These are phyloP conservation scores for Huntiella savannae DNA, from an alignment of 2,329 filamentous ascomycete species.

Conservation along the genomic window DNA sequence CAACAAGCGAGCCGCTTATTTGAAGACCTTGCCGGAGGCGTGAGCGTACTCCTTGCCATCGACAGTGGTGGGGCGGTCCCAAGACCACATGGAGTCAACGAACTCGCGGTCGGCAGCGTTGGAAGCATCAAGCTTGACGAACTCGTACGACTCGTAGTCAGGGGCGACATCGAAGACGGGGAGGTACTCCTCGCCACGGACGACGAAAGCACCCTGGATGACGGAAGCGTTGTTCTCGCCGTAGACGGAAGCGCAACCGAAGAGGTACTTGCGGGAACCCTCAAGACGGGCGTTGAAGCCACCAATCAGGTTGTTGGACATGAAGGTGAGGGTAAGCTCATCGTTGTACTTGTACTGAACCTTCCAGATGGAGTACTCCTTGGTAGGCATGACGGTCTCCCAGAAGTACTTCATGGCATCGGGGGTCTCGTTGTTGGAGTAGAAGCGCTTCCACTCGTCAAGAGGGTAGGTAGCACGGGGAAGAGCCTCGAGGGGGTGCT, in stretches of 20 bases:
- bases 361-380: slow-evolving; percentile 91
- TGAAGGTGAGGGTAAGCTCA: slow-evolving; percentile 93
- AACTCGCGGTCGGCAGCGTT: slow-evolving; percentile 72
- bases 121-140: slow-evolving; percentile 85
- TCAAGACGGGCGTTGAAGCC: slow-evolving; percentile 97
- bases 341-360: slow-evolving; percentile 98
- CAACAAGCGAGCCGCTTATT: slow-evolving; percentile 39
- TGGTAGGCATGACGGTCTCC: slow-evolving; percentile 69
- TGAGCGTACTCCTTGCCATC: slow-evolving; percentile 77
- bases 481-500: slow-evolving; percentile 85
- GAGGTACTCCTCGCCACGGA: slow-evolving; percentile 72
- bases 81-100: slow-evolving; percentile 74
- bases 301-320: slow-evolving; percentile 96
- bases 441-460: slow-evolving; percentile 97
- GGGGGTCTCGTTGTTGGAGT: slow-evolving; percentile 85
- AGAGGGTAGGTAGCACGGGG: slow-evolving; percentile 62
- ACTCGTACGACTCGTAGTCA: slow-evolving; percentile 90
- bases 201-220: slow-evolving; percentile 82
- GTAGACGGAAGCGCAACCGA: slow-evolving; percentile 78
- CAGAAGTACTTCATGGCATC: slow-evolving; percentile 93
- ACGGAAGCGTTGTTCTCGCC: slow-evolving; percentile 75
- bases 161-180: slow-evolving; percentile 93
- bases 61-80: slow-evolving; percentile 67
- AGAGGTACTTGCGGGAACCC: slow-evolving; percentile 93
- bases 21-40: slow-evolving; percentile 96